Conservation (phyloP, 1,139 yeast species). For the Tardiomyces digboiensis region DNA sequence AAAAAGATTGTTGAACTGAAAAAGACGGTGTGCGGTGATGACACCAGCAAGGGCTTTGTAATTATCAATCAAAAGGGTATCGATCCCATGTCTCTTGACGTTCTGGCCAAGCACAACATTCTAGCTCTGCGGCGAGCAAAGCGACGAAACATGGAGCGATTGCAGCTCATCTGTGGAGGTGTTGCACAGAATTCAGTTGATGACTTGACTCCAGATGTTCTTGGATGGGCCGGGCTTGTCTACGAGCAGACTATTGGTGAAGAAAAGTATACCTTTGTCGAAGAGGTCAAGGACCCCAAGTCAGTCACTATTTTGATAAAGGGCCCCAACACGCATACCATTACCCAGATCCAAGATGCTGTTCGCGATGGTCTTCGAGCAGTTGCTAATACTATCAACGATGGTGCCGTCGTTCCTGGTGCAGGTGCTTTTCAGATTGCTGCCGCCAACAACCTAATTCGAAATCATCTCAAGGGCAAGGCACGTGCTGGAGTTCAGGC, state of each 20-base stretch:
- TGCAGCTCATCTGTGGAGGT: constrained; percentile 95
- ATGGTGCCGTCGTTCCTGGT: constrained; percentile 83
- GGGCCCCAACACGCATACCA: constrained; percentile 84
- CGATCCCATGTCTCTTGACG: constrained; percentile 98
- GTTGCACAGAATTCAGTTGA: constrained; percentile 98
- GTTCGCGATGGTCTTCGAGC: constrained; percentile 95
- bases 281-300: constrained; percentile 86
- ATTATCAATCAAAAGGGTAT: constrained; percentile 98
- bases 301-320: constrained; percentile 86
- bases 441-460: constrained; percentile 54
- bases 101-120: constrained; percentile 87
- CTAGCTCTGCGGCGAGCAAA: constrained; percentile 96
- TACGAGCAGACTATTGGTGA: constrained; percentile 94
- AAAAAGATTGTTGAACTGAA: constrained; percentile 87
- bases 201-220: constrained; percentile 72
- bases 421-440: constrained; percentile 95
- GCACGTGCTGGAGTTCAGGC: constrained; percentile 87
- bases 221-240: constrained; percentile 88
- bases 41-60: constrained; percentile 72
- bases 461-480: constrained; percentile 55
- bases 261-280: constrained; percentile 94
- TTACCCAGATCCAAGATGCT: constrained; percentile 93
- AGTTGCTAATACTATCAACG: constrained; percentile 85
- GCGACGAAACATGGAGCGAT: constrained; percentile 98
- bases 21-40: constrained; percentile 80